phyloP scores from a whole-genome alignment of 345 rosid genomes.

The Clarkia xantiana region DNA sequence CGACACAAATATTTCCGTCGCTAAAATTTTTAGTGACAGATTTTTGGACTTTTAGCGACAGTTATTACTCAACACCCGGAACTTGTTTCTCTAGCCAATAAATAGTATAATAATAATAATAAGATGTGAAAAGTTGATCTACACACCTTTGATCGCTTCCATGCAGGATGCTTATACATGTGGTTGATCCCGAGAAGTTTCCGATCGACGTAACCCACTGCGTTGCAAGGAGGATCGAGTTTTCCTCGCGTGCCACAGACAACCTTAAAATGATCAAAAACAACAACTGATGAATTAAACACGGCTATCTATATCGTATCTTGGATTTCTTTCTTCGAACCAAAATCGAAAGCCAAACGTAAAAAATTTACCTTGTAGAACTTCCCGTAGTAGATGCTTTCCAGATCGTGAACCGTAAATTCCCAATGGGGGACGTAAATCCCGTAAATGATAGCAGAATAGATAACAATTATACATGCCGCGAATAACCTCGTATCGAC shows the following conservation, averaged over 20 bases:
- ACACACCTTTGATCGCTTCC: conserved; percentile 77
- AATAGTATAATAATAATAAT: no score
- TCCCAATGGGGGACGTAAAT: conserved; percentile 74
- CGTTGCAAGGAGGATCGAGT: conserved; percentile 79
- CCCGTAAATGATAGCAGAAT: conserved; percentile 48
- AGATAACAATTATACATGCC: conserved; percentile 34
- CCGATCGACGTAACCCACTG: conserved; percentile 69
- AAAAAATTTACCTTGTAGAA: conserved; percentile 36
- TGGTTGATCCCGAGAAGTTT: conserved; percentile 55
- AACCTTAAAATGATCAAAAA: conserved; percentile 34
- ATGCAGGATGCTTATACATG: conserved; percentile 73
- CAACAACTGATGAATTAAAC: no score
- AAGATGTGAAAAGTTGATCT: not conserved
- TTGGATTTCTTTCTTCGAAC: no score
- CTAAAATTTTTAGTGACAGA: not conserved
- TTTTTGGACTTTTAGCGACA: not conserved
- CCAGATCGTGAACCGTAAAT: conserved; percentile 28
- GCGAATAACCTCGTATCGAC: conserved; percentile 46
- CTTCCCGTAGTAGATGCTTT: conserved; percentile 43
- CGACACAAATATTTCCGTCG: not conserved
- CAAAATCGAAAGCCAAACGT: not conserved
- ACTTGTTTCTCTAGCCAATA: no score
- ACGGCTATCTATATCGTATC: no score
- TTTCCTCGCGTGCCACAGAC: conserved; percentile 62
- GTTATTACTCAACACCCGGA: no score